Evolutionary conservation across 768 basidiomycete species (phyloP), one percentile per base, ranked within the genome.

Genomic region (Clavulina sp.): DNA sequence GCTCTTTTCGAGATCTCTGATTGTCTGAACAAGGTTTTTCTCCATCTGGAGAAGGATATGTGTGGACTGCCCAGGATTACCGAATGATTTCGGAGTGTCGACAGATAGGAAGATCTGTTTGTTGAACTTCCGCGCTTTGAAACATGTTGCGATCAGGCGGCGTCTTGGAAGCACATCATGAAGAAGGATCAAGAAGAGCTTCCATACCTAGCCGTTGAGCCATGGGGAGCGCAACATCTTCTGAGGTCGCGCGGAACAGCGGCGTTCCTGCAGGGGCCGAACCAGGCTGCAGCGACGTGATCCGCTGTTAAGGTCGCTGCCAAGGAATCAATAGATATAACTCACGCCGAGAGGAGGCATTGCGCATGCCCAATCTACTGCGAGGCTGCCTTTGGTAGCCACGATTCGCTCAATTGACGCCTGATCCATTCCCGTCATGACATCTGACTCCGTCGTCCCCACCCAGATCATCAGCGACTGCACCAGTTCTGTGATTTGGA

Each of bases 401-500:
- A 53, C 18, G 7, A 33, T 19, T 18, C 21, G 54, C 29, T 52
- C 32, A 24, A 28, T 23, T 18, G 34, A 40, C 4, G 38, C 53
- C 6, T 51, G 56, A 52, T 59, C 55, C 50, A 67, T 69, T 49
- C 67, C 66, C 32, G 69, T 70, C 54, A 69, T 67, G 16, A 28
- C 47, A 13, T 41, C 64, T 24, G 54, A 32, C 4, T 74, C 72
- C 19, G 75, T 77, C n/a, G 64, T 68, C 1, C 84, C 84, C 30
- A 80, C 68, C 85, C 85, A 88, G 49, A 88, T 59, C 83, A 88
- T 85, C 65, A 80, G 85, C 52, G 81, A 79, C 58, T 77, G 77
- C 46, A 76, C 74, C 51, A 88, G 64, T 54, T 66, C 66, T 41
- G 78, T 85, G 54, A 81, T 67, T 56, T 84, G 80, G 52, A 88